A percentile compares a stretch with the other conserved stretches of the same genome.
These are phyloP conservation scores for Aaosphaeria arxii DNA, from an alignment of 2,329 filamentous ascomycete species.

Conservation along the genomic window DNA sequence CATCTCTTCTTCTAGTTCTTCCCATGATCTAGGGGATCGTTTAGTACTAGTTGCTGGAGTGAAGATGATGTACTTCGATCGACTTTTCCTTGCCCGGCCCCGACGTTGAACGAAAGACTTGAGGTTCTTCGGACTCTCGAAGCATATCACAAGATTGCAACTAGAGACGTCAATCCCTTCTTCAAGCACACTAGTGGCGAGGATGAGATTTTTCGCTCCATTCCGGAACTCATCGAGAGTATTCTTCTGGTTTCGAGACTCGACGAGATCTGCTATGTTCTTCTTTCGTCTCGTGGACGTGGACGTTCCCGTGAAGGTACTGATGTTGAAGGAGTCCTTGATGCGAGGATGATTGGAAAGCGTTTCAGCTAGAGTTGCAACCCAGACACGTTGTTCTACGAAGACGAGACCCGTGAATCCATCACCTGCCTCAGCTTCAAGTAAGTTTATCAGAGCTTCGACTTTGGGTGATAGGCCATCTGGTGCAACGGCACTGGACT, in stretches of 20 bases:
- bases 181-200: conserved; percentile 58
- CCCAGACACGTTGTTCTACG: conserved; percentile 45
- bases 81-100: conserved; percentile 58
- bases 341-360: conserved; percentile 30
- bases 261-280: conserved; percentile 49
- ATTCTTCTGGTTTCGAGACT: conserved; percentile 46
- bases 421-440: conserved; percentile 29
- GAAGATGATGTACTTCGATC: conserved; percentile 56
- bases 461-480: conserved; percentile 32
- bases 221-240: conserved; percentile 54
- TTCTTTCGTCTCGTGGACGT: conserved; percentile 40
- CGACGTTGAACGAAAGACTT: conserved; percentile 65
- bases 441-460: conserved; percentile 32
- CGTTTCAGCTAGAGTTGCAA: conserved; percentile 41
- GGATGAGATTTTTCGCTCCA: conserved; percentile 55
- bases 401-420: conserved; percentile 45
- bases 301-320: conserved; percentile 55
- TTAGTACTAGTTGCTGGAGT: conserved; percentile 32
- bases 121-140: conserved; percentile 59
- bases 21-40: conserved; percentile 54
- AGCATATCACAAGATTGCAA: conserved; percentile 64
- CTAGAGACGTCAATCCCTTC: conserved; percentile 62
- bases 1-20: conserved; percentile 69
- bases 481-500: not conserved
- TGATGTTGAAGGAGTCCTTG: conserved; percentile 36